A percentile compares a stretch with the other conserved stretches of the same genome.
Conservation (phyloP, 192 early-diverging fungal species). For the Coemansia sp. region DNA sequence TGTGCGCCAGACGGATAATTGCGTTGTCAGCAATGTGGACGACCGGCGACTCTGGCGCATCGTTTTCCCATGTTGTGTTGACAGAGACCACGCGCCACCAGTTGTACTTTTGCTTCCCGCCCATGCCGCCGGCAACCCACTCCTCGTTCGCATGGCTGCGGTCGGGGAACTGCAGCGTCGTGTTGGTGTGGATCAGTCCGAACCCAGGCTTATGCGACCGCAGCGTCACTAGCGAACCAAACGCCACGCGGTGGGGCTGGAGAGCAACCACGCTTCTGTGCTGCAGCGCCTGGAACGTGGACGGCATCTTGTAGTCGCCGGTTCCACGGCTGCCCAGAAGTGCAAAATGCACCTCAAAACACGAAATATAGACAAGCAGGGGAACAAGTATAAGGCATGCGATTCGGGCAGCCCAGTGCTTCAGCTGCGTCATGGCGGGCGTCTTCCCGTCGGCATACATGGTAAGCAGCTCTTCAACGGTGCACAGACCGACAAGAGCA, state of each 20-base stretch:
- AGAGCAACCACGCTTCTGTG: conserved; percentile 65
- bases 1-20: conserved; percentile 57
- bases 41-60: conserved; percentile 12
- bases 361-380: conserved; percentile 69
- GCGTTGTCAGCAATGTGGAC: conserved; percentile 17
- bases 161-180: conserved; percentile 20
- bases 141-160: neutral
- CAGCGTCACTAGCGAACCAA: conserved; percentile 27
- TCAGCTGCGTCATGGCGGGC: conserved; percentile 58
- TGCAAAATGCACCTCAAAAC: conserved; percentile 89
- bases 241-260: conserved; percentile 27
- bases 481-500: conserved; percentile 85
- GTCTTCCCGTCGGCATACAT: conserved; percentile 70
- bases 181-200: conserved; percentile 33
- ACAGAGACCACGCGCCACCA: conserved; percentile 31
- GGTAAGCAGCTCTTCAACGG: conserved; percentile 85
- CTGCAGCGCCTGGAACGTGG: conserved; percentile 83
- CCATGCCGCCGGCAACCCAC: conserved; percentile 23
- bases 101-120: conserved; percentile 35
- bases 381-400: conserved; percentile 81
- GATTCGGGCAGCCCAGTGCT: conserved; percentile 80
- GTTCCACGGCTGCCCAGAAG: conserved; percentile 77
- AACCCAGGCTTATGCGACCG: conserved; percentile 40
- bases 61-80: conserved; percentile 9
- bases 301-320: conserved; percentile 91